Base-by-base conservation (phyloP, 768 basidiomycete species). In the Collybia sordida region DNA sequence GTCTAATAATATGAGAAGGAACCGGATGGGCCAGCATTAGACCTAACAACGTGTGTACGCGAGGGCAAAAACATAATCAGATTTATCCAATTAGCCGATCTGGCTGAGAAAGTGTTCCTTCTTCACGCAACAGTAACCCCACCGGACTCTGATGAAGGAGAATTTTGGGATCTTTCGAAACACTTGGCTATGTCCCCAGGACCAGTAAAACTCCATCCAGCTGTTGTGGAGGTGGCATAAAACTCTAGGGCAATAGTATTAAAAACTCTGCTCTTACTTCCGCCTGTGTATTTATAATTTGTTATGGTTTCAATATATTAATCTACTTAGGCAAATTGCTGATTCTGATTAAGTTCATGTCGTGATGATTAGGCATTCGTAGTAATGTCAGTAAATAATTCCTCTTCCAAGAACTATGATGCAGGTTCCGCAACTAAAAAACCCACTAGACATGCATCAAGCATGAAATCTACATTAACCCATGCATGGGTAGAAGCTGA, bases 381-480 rank as follows among this genome's bases (percentile, higher is more conserved):
- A 18, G 31, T 31, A 11, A 31, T 31, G 31, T 31, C 14, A 3
- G 31, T 31, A 31, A 31, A 31, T 17, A 21, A 17, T n/a, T 7
- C 40, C 39, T 48, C 35, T 37, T 25, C 40, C 15, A 27, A 12
- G 14, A 12, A 57, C 61, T 69, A 72, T 18, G 70, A 64, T 25
- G 73, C 69, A 23, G 83, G 79, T 58, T 93, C 90, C 1, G 86
- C 67, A 11, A 94, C 83, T 35, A 99, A 71, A 60, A 97, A 90
- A 14, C 96, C 96, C 31, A 99, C 88, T 40, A 97, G 73, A 66
- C 93, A 98, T 27, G 84, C 79, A 63, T 98, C 95, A 18, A 99
- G 75, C 92, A 98, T 97, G 59, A 87, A 87, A 44, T 99, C 96
- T n/a, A 80, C 82, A 58, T 93, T 98, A 25, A 99, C 94, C 96